Evolutionary conservation across 2,329 filamentous ascomycete genomes (phyloP).

Genomic region (Nothopassalora personata): DNA sequence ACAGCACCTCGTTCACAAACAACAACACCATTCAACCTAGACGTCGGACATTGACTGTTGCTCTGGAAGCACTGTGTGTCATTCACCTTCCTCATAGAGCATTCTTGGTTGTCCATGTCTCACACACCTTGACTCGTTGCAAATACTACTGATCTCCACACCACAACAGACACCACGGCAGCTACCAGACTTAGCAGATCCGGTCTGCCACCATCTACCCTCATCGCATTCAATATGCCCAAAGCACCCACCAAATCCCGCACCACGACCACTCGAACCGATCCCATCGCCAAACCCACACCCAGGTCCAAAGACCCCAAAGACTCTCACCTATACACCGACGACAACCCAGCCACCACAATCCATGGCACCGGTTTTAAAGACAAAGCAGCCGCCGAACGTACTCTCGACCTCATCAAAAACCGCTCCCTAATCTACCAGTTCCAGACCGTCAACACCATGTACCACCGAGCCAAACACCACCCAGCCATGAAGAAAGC

Average conservation of each 20-base stretch:
- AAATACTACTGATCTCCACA: not conserved
- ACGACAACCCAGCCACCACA: constrained; percentile 31
- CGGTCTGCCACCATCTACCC: not conserved
- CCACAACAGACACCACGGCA: not conserved
- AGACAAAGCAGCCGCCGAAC: constrained; percentile 23
- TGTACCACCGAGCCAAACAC: constrained; percentile 29
- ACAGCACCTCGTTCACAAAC: not conserved
- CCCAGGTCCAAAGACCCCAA: constrained; percentile 18
- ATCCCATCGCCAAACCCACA: constrained; percentile 8
- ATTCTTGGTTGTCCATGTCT: not conserved
- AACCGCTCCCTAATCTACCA: constrained; percentile 30
- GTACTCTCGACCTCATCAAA: constrained; percentile 28
- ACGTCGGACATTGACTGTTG: not conserved
- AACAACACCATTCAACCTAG: not conserved
- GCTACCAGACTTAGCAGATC: not conserved
- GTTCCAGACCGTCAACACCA: constrained; percentile 31
- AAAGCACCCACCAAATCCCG: constrained; percentile 9
- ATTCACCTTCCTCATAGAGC: not conserved
- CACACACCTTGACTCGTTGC: not conserved
- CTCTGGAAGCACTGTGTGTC: not conserved
- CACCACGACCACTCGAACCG: constrained; percentile 5
- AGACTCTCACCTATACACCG: constrained; percentile 32
- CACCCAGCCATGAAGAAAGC: constrained; percentile 27
- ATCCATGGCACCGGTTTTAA: constrained; percentile 33
- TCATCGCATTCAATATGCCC: constrained; percentile 6